Percentiles rank a stretch among this genome's conserved stretches.
Evolutionary conservation across 495 filamentous ascomycete genomes (phyloP).

Genomic region (Letharia lupina): DNA sequence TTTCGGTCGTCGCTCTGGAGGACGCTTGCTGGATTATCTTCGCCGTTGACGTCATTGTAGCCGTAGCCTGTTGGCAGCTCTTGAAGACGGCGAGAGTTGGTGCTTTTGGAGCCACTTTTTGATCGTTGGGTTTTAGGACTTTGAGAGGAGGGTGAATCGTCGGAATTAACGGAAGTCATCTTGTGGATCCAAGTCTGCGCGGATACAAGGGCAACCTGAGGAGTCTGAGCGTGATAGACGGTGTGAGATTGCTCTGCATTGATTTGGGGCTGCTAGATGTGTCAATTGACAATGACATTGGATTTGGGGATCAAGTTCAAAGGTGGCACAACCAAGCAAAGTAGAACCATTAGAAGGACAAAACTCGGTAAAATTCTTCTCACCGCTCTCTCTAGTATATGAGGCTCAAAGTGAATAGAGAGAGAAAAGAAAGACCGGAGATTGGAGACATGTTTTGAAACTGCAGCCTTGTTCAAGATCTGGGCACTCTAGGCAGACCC

Average conservation of each 20-base stretch:
- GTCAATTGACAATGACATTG: too few relatives aligned
- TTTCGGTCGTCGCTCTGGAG: background rate
- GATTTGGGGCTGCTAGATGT: background rate
- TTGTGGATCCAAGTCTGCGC: background rate
- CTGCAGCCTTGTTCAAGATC: background rate
- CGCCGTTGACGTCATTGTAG: background rate
- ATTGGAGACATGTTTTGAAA: background rate
- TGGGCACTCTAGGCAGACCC: background rate
- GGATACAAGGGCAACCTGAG: background rate
- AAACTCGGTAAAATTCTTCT: background rate
- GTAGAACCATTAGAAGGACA: background rate
- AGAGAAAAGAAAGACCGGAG: background rate
- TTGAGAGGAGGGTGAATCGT: conserved; percentile 1
- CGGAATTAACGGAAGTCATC: conserved; percentile 12
- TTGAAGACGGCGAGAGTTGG: conserved; percentile 1
- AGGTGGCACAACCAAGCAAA: background rate
- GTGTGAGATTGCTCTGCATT: background rate
- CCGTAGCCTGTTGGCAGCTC: background rate
- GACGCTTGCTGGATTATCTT: background rate
- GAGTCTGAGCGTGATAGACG: background rate
- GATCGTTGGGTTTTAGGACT: conserved; percentile 3
- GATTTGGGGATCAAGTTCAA: background rate
- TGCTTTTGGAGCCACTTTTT: conserved; percentile 1
- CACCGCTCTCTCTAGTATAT: background rate
- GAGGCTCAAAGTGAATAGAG: background rate